phyloP scores from a whole-genome alignment of 2,329 filamentous ascomycete genomes.

The Macrophomina phaseolina region DNA sequence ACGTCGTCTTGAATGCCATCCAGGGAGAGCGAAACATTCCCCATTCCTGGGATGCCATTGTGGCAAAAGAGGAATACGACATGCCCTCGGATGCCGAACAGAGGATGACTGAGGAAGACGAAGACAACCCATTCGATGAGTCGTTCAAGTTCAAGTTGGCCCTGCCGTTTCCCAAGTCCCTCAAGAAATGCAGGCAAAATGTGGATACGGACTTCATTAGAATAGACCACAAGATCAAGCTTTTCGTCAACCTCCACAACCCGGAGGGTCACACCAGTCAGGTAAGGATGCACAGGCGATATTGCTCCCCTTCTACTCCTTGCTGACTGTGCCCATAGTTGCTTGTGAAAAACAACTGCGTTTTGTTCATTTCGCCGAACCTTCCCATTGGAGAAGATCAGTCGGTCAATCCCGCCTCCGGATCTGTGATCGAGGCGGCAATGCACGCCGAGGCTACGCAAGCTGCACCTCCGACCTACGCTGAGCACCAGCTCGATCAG shows the following conservation, averaged over 20 bases:
- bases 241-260: slow-evolving; percentile 90
- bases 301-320: neutral
- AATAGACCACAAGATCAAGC: slow-evolving; percentile 87
- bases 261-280: slow-evolving; percentile 95
- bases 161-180: slow-evolving; percentile 75
- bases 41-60: slow-evolving; percentile 34
- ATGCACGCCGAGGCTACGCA: slow-evolving; percentile 63
- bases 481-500: slow-evolving; percentile 85
- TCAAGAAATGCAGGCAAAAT: slow-evolving; percentile 87
- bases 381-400: slow-evolving; percentile 88
- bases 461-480: slow-evolving; percentile 89
- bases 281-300: slow-evolving; percentile 52
- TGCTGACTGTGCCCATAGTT: slow-evolving; percentile 57
- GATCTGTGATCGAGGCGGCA: slow-evolving; percentile 34
- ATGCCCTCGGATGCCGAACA: slow-evolving; percentile 42
- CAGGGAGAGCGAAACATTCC: slow-evolving; percentile 39
- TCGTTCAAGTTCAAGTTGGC: slow-evolving; percentile 65
- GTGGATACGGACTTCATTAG: slow-evolving; percentile 89
- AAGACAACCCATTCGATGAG: slow-evolving; percentile 55
- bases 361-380: slow-evolving; percentile 94
- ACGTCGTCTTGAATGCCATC: slow-evolving; percentile 51
- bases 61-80: slow-evolving; percentile 41
- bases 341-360: slow-evolving; percentile 86
- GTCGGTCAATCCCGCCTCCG: slow-evolving; percentile 38
- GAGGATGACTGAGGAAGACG: slow-evolving; percentile 34